Percentiles rank a stretch among this genome's conserved stretches.
phyloP scores from a whole-genome alignment of 2,329 filamentous ascomycete species.

The Aspergillus eucalypticola region DNA sequence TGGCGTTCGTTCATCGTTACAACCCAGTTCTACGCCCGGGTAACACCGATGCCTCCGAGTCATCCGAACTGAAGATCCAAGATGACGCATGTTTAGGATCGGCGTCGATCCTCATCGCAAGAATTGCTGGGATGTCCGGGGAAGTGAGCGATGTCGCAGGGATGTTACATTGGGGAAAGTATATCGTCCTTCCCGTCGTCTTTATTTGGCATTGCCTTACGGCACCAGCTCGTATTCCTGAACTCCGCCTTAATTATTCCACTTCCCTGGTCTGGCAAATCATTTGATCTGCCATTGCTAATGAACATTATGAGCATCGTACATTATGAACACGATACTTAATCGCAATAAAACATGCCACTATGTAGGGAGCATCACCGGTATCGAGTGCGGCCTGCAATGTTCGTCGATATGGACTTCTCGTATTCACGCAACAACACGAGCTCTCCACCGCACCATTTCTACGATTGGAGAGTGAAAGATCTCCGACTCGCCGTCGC shows the following conservation, averaged over 20 bases:
- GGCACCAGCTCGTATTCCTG: background rate
- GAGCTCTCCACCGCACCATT: background rate
- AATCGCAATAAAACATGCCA: too few relatives aligned
- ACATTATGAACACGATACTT: too few relatives aligned
- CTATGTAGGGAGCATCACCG: background rate
- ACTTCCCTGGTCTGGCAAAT: too few relatives aligned
- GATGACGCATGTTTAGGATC: background rate
- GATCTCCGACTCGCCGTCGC: background rate
- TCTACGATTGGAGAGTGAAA: background rate
- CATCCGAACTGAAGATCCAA: background rate
- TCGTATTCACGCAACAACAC: background rate
- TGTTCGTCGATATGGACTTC: background rate
- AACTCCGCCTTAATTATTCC: background rate
- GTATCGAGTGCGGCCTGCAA: background rate
- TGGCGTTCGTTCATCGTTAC: background rate
- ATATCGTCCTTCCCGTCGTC: background rate
- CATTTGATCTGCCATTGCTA: background rate
- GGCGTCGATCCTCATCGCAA: background rate
- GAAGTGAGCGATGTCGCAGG: background rate
- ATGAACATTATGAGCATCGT: too few relatives aligned
- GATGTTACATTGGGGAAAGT: background rate
- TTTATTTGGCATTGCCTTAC: background rate
- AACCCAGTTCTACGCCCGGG: background rate
- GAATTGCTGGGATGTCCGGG: background rate
- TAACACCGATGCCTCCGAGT: background rate